These are phyloP conservation scores for Mycena amicta DNA, from an alignment of 768 basidiomycete species.

Conservation along the genomic window DNA sequence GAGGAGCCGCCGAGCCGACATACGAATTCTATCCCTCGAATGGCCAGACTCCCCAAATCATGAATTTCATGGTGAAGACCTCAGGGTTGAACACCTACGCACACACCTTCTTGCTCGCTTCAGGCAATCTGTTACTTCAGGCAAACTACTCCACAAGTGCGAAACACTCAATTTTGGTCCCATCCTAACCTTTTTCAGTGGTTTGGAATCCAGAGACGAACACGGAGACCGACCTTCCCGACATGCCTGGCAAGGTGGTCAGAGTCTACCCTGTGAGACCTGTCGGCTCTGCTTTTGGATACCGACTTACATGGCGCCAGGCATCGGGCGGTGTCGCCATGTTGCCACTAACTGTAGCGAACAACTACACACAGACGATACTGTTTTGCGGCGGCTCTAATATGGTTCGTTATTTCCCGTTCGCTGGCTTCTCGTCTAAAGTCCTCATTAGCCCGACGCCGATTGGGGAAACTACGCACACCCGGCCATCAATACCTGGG, in stretches of 20 bases:
- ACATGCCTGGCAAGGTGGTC: constrained; percentile 72
- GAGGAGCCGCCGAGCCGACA: constrained; percentile 78
- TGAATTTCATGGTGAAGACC: constrained; percentile 70
- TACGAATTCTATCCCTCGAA: constrained; percentile 81
- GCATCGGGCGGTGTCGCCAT: constrained; percentile 72
- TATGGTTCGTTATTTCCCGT: constrained; percentile 41
- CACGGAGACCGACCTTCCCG: constrained; percentile 61
- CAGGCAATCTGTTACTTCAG: constrained; percentile 80
- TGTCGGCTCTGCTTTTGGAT: too few species aligned
- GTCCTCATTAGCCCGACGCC: constrained; percentile 39
- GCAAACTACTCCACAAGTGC: constrained; percentile 78
- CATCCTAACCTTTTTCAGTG: constrained; percentile 28
- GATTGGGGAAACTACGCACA: constrained; percentile 78
- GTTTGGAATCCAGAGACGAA: constrained; percentile 59
- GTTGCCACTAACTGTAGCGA: constrained; percentile 87
- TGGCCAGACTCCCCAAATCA: constrained; percentile 47
- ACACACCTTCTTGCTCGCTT: constrained; percentile 72
- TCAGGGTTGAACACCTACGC: constrained; percentile 81
- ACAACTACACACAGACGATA: constrained; percentile 83
- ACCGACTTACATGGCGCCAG: too few species aligned
- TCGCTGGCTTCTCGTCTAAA: not conserved
- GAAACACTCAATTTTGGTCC: not conserved
- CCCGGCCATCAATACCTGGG: constrained; percentile 75
- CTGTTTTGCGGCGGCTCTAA: constrained; percentile 90
- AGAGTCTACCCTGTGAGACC: constrained; percentile 90